phyloP scores from a whole-genome alignment of 2,329 filamentous ascomycete genomes.

The Colletotrichum sp. region DNA sequence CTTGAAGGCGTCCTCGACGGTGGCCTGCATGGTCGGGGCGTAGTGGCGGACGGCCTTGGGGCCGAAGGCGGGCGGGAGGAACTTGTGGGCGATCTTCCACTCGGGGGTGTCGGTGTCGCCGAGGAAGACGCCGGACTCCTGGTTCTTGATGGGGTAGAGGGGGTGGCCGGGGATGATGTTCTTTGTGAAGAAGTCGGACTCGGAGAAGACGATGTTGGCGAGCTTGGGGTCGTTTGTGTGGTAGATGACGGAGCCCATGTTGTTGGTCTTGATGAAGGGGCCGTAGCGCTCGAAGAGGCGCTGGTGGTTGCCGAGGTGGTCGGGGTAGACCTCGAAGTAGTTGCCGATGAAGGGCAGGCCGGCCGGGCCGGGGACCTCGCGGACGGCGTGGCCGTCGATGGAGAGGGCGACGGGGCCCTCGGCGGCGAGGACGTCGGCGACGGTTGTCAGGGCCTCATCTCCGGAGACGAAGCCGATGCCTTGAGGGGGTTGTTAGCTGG shows the following conservation, averaged over 20 bases:
- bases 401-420: constrained; percentile 44
- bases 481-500: constrained; percentile 17
- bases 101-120: constrained; percentile 56
- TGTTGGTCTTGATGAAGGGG: constrained; percentile 55
- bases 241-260: constrained; percentile 54
- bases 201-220: constrained; percentile 49
- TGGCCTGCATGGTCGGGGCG: constrained; percentile 62
- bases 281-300: constrained; percentile 59
- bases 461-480: constrained; percentile 42
- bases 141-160: constrained; percentile 45
- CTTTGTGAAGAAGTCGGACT: constrained; percentile 60
- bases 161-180: constrained; percentile 56
- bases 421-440: constrained; percentile 39
- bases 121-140: constrained; percentile 48
- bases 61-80: constrained; percentile 61
- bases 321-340: constrained; percentile 60
- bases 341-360: constrained; percentile 56
- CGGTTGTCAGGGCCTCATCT: constrained; percentile 32
- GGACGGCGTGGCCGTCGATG: constrained; percentile 54
- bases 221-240: constrained; percentile 56
- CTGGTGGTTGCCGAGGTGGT: constrained; percentile 62
- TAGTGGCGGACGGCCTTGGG: constrained; percentile 68
- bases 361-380: constrained; percentile 54
- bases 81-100: constrained; percentile 63
- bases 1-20: constrained; percentile 54